Conservation (phyloP, 192 early-diverging fungal genomes). For the Piromyces sp. region DNA sequence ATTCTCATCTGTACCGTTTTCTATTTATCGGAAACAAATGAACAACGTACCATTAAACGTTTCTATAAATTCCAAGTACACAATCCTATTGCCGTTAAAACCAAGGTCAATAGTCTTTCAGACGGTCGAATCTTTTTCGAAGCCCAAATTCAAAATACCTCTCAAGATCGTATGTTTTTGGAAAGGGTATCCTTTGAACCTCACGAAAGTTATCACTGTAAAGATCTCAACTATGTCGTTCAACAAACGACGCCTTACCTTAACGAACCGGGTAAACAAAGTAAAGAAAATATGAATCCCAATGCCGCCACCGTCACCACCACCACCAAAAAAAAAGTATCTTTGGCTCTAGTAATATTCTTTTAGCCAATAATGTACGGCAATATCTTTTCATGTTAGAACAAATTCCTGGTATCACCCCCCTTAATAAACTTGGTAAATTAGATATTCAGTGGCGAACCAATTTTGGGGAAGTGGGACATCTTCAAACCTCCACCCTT, state of each 20-base stretch:
- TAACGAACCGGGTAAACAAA: neutral
- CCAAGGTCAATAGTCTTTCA: slow-evolving; percentile 71
- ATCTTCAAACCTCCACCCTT: slow-evolving; percentile 84
- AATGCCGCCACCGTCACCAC: neutral
- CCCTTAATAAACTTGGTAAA: slow-evolving; percentile 72
- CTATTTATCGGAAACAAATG: slow-evolving; percentile 42
- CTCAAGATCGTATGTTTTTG: slow-evolving; percentile 57
- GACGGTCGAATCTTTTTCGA: slow-evolving; percentile 63
- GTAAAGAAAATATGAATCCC: neutral
- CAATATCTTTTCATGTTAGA: slow-evolving; percentile 80
- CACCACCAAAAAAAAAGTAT: neutral
- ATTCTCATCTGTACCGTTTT: slow-evolving; percentile 72
- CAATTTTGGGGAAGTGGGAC: slow-evolving; percentile 70
- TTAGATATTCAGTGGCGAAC: slow-evolving; percentile 91
- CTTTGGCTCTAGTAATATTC: slow-evolving; percentile 1
- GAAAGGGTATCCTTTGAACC: slow-evolving; percentile 78
- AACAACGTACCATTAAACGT: slow-evolving; percentile 58
- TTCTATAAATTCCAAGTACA: slow-evolving; percentile 93
- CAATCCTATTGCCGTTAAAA: slow-evolving; percentile 91
- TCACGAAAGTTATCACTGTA: slow-evolving; percentile 44
- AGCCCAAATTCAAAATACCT: slow-evolving; percentile 84
- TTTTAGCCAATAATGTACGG: slow-evolving; percentile 48
- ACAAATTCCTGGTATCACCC: slow-evolving; percentile 34
- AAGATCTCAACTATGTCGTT: slow-evolving; percentile 41
- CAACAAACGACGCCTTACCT: slow-evolving; percentile 11